A percentile compares a stretch with the other conserved stretches of the same genome.
Evolutionary conservation across 73 alveolate genomes (phyloP).

Genomic region (Uronychia setigera): DNA sequence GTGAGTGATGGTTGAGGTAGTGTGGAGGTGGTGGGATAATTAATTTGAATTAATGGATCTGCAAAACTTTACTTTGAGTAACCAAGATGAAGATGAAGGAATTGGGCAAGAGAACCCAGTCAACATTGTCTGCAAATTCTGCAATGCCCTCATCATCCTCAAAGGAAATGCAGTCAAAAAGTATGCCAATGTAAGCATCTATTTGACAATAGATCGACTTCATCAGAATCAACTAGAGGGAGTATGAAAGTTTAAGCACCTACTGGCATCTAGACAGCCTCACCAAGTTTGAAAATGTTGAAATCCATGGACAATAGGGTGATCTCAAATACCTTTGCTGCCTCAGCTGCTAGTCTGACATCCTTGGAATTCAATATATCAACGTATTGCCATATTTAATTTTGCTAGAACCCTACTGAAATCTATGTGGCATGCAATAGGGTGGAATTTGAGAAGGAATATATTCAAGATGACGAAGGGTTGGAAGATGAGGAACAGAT

Average conservation of each 20-base stretch:
- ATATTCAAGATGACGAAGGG: not conserved
- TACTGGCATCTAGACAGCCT: conserved; percentile 51
- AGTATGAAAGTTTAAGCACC: conserved; percentile 36
- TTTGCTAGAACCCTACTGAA: not conserved
- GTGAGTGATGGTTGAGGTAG: too few species aligned
- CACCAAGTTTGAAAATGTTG: conserved; percentile 33
- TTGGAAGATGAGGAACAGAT: not conserved
- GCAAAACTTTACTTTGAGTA: conserved; percentile 32
- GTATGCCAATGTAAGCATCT: conserved; percentile 11
- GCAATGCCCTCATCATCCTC: conserved; percentile 23
- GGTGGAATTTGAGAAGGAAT: conserved; percentile 1
- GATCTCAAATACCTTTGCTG: conserved; percentile 54
- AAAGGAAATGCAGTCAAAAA: conserved; percentile 34
- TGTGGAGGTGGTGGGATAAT: too few species aligned
- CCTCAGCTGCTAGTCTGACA: conserved; percentile 36
- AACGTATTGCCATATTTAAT: not conserved
- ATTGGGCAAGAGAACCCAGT: conserved; percentile 27
- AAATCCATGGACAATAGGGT: conserved; percentile 34
- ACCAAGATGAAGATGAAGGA: conserved; percentile 44
- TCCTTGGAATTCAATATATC: conserved; percentile 26
- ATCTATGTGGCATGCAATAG: conserved; percentile 25
- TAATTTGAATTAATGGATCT: too few species aligned
- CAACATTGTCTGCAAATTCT: conserved; percentile 25
- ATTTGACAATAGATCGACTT: conserved; percentile 28
- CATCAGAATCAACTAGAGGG: conserved; percentile 41